Conservation (phyloP, 2,329 filamentous ascomycete genomes). For the Coleophoma eucalyptorum region DNA sequence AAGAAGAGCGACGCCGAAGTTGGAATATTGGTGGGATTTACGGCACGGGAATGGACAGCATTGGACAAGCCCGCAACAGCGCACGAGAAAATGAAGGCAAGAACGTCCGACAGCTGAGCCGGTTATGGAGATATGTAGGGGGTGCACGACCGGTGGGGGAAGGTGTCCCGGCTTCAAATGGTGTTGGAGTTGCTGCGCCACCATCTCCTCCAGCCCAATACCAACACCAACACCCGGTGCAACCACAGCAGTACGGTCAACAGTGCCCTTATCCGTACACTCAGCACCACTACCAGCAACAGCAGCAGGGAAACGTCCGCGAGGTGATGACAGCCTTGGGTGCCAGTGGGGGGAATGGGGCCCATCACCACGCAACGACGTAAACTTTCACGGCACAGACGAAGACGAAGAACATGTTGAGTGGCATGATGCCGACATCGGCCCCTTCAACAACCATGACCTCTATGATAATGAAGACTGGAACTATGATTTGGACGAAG, state of each 20-base stretch:
- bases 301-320: background rate
- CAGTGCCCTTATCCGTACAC: background rate
- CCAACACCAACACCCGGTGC: background rate
- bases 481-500: background rate
- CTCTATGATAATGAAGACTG: background rate
- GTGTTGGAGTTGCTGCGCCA: background rate
- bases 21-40: background rate
- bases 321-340: background rate
- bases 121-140: constrained; percentile 5
- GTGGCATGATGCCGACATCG: background rate
- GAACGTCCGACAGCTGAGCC: constrained; percentile 4
- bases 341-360: background rate
- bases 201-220: background rate
- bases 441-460: background rate
- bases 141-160: constrained; percentile 5
- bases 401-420: too few species aligned
- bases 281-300: background rate
- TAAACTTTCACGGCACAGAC: too few species aligned
- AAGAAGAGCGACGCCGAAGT: background rate
- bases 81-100: constrained; percentile 2
- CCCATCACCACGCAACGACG: background rate
- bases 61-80: background rate
- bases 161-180: background rate
- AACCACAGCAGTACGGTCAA: background rate
- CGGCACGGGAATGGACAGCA: background rate